Evolutionary conservation across 257 asterid genomes (phyloP).

Genomic region (Nicotiana otophora): DNA sequence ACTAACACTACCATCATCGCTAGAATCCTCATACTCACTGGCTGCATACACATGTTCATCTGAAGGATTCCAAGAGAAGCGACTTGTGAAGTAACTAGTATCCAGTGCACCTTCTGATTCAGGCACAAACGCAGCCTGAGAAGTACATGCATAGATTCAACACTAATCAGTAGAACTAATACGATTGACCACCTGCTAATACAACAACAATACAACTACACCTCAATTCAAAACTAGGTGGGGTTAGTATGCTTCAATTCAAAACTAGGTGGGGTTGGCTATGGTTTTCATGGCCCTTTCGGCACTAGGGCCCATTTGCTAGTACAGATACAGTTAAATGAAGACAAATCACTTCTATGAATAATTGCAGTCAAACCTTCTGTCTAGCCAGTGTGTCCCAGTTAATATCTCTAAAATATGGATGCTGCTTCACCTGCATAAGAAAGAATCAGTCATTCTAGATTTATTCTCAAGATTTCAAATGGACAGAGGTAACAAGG

Average conservation of each 20-base stretch:
- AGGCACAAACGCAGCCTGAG: slow-evolving; percentile 93
- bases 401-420: slow-evolving; percentile 83
- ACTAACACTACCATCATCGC: slow-evolving; percentile 82
- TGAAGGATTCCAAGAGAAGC: slow-evolving; percentile 89
- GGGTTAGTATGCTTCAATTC: neutral
- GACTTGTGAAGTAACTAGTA: slow-evolving; percentile 94
- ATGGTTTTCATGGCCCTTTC: neutral
- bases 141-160: neutral
- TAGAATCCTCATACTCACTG: slow-evolving; percentile 83
- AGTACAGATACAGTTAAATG: neutral
- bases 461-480: neutral
- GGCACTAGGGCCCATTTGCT: neutral
- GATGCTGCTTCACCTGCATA: slow-evolving; percentile 90
- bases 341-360: neutral
- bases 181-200: neutral
- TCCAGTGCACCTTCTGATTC: slow-evolving; percentile 88
- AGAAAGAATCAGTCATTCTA: neutral
- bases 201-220: neutral
- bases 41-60: slow-evolving; percentile 81
- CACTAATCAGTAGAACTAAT: neutral
- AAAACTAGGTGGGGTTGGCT: neutral
- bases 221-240: neutral
- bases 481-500: neutral
- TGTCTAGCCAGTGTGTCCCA: slow-evolving; percentile 99
- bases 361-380: slow-evolving; percentile 45